phyloP scores from a whole-genome alignment of 495 filamentous ascomycete genomes.

The Penicillium subrubescens region DNA sequence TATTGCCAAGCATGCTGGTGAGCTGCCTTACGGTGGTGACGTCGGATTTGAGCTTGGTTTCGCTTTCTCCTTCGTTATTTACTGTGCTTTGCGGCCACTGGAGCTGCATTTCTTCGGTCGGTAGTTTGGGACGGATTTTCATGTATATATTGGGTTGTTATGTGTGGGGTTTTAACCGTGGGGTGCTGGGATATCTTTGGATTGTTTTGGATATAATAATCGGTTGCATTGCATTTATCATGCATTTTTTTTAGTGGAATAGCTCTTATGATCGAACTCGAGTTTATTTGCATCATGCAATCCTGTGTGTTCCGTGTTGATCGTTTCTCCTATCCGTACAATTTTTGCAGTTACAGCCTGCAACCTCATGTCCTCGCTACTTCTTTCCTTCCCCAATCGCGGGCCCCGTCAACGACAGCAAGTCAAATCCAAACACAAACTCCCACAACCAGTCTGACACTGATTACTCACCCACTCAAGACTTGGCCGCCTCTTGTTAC shows the following conservation, averaged over 20 bases:
- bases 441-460: constrained; percentile 15
- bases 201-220: constrained; percentile 6
- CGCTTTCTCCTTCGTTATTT: constrained; percentile 36
- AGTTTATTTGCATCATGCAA: constrained; percentile 7
- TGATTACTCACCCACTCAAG: constrained; percentile 4
- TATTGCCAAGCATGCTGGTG: constrained; percentile 65
- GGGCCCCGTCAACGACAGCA: constrained; percentile 7
- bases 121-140: constrained; percentile 18
- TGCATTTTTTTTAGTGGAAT: constrained; percentile 1
- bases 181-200: neutral
- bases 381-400: neutral
- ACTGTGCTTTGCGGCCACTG: constrained; percentile 38
- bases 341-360: neutral
- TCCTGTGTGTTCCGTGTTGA: too few species aligned
- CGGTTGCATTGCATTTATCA: neutral
- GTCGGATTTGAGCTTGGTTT: constrained; percentile 72
- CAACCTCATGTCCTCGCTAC: neutral
- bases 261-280: neutral
- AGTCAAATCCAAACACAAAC: constrained; percentile 14
- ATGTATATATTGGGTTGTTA: constrained; percentile 20
- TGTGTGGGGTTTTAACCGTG: neutral
- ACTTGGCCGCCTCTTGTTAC: neutral
- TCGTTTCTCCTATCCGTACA: neutral
- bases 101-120: constrained; percentile 42
- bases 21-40: constrained; percentile 63